Conservation (phyloP, 192 early-diverging fungal genomes). For the Podila epicladia region DNA sequence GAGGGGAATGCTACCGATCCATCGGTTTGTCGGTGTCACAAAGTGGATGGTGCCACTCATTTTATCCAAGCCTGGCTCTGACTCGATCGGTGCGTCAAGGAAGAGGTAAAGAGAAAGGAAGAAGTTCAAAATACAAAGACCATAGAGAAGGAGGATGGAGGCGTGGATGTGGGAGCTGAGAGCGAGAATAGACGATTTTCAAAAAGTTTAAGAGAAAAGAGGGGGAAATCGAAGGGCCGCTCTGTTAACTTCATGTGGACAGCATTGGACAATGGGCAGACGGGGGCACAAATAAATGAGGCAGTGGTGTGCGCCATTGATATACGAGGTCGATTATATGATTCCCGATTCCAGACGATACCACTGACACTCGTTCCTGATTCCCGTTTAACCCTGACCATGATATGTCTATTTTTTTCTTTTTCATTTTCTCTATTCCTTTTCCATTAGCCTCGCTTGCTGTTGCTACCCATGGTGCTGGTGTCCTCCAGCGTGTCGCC, state of each 20-base stretch:
- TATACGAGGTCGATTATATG: no score
- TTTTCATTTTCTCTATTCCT: background rate
- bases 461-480: background rate
- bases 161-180: no score
- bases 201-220: slow-evolving; percentile 8
- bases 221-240: no score
- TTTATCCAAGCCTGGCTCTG: background rate
- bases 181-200: background rate
- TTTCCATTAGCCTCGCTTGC: background rate
- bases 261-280: no score
- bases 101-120: background rate
- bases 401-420: background rate
- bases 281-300: no score
- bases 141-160: background rate
- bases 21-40: slow-evolving; percentile 45
- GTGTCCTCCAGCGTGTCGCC: background rate
- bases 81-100: background rate
- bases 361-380: background rate
- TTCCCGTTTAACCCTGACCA: background rate
- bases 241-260: no score
- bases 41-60: slow-evolving; percentile 27
- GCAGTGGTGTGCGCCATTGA: background rate
- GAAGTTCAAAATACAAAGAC: background rate
- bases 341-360: background rate
- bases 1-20: slow-evolving; percentile 43